Evolutionary conservation across 129 eudicot species (phyloP).

Genomic region (Tanacetum coccineum): DNA sequence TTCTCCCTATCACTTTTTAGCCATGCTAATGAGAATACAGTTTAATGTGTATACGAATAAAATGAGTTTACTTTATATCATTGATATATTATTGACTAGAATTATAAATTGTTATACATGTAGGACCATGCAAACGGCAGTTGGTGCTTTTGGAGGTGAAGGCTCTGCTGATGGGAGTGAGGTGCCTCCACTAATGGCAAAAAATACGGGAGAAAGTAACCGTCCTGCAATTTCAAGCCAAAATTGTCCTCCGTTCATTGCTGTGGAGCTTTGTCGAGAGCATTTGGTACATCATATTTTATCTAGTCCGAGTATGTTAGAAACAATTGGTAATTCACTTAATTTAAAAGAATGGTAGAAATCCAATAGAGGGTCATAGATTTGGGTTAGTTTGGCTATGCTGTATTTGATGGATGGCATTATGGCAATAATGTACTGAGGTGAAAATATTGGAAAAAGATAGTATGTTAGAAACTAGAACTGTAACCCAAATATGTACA

Average conservation of each 20-base stretch:
- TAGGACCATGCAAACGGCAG: constrained; percentile 99
- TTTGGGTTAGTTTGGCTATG: not conserved
- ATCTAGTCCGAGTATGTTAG: not conserved
- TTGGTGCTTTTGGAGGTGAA: constrained; percentile 90
- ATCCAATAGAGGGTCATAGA: not conserved
- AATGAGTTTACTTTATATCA: not conserved
- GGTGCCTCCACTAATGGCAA: constrained; percentile 65
- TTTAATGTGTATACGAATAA: constrained; percentile 6
- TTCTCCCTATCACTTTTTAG: constrained; percentile 2
- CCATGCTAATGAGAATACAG: constrained; percentile 1
- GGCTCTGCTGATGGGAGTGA: constrained; percentile 45
- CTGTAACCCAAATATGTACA: not conserved
- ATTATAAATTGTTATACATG: constrained; percentile 15
- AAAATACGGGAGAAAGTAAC: constrained; percentile 55
- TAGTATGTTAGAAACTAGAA: not conserved
- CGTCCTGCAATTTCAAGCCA: constrained; percentile 82
- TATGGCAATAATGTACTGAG: not conserved
- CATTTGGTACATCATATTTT: constrained; percentile 55
- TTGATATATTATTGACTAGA: not conserved
- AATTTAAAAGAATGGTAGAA: not conserved
- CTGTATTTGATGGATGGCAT: not conserved
- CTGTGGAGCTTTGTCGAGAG: constrained; percentile 91
- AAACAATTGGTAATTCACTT: not conserved
- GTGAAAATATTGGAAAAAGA: not conserved
- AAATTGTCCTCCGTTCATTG: constrained; percentile 69